Evolutionary conservation across 2,329 filamentous ascomycete genomes (phyloP), one percentile per base, ranked within the genome.

Genomic region (Zymoseptoria crescenta): DNA sequence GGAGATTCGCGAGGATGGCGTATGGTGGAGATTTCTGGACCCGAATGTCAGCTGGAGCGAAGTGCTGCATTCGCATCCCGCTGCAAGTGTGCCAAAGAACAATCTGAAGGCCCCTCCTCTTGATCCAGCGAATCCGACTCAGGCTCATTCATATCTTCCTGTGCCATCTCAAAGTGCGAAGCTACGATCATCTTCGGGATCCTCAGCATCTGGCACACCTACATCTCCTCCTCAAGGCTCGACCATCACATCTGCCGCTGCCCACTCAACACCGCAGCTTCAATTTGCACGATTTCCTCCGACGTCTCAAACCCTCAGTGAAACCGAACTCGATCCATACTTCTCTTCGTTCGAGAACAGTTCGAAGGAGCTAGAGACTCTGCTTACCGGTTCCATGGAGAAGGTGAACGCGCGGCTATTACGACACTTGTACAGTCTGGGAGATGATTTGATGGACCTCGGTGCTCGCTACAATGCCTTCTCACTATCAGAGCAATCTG

Each of bases 391-490:
- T 0, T 91, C 91, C 5, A 96, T 99, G 79, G 95, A 99, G 73
- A 96, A 96, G 74, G 91, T 96, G 62, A 99, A 97, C 69, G 85
- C 93, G 30, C 84, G 94, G 41, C 91, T 92, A 5, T 78, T 99
- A 6, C 89, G 86, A 61, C 94, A 99, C 69, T 76, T 97, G 8
- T 89, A 89, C 13, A 86, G 88, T 4, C 79, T 96, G 54, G 91
- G 91, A 2, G 83, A 91, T 4, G 94, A 99, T 72, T 81, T 97
- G 61, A 91, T 91, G 66, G 94, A 99, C 70, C 81, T 99, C 8
- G 94, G 94, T 7, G 94, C 92, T n/a, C 84, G 91, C 62, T 97
- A 94, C 74, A 99, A 99, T 69, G 94, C 89, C 0, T 99, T 99
- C 74, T 95, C 95, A 0, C 80, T 99, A 1, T 96, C 92, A 0